Evolutionary conservation across 2,329 filamentous ascomycete genomes (phyloP).

Genomic region (Neofusicoccum sp.): DNA sequence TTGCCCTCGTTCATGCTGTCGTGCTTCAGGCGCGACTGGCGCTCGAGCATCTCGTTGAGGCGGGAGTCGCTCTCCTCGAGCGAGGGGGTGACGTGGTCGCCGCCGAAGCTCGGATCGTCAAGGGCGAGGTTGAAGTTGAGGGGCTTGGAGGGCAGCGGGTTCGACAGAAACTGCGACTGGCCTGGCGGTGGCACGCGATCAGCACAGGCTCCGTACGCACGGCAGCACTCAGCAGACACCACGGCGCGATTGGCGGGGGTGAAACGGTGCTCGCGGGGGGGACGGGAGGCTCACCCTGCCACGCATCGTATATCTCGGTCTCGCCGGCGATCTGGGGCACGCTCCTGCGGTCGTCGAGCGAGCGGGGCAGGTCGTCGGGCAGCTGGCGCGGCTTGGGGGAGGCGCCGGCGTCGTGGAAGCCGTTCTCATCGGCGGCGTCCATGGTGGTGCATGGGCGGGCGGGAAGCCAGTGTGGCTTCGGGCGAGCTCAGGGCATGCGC

Average conservation of each 20-base stretch:
- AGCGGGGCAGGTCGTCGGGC: slow-evolving; percentile 83
- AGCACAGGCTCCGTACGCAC: slow-evolving; percentile 5
- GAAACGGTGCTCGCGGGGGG: slow-evolving; percentile 13
- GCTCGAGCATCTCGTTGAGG: slow-evolving; percentile 92
- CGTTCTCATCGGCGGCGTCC: slow-evolving; percentile 36
- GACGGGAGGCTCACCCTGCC: slow-evolving; percentile 69
- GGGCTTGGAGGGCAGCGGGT: slow-evolving; percentile 78
- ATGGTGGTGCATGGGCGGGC: slow-evolving; percentile 20
- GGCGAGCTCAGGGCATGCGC: slow-evolving; percentile 16
- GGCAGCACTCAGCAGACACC: neutral
- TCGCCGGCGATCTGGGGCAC: slow-evolving; percentile 70
- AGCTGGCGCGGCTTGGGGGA: slow-evolving; percentile 50
- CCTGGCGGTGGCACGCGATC: slow-evolving; percentile 52
- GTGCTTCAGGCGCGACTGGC: slow-evolving; percentile 82
- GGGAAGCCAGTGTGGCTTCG: slow-evolving; percentile 16
- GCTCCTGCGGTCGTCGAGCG: slow-evolving; percentile 80
- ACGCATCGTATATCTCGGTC: slow-evolving; percentile 98
- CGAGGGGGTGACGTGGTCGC: slow-evolving; percentile 45
- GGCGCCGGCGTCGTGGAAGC: slow-evolving; percentile 29
- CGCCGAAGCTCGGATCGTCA: slow-evolving; percentile 74
- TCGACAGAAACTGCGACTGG: slow-evolving; percentile 91
- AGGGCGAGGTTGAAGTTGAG: slow-evolving; percentile 82
- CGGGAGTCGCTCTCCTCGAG: slow-evolving; percentile 78
- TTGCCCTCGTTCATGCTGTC: slow-evolving; percentile 63
- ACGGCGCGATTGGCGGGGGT: neutral